Evolutionary conservation across 306 rosid genomes (phyloP).

Genomic region (Malus asiatica): DNA sequence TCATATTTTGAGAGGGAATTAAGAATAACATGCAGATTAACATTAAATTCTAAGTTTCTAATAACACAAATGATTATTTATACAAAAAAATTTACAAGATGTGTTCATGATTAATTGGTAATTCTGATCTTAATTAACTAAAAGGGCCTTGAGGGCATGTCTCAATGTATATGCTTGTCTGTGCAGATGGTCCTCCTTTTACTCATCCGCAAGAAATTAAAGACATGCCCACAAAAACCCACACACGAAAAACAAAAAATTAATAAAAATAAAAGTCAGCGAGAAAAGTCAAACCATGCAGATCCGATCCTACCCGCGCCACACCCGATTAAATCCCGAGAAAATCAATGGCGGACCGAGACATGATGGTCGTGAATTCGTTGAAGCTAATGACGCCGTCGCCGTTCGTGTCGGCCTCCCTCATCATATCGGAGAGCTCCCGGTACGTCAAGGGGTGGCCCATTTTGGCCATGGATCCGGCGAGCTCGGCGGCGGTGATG

Average conservation of each 20-base stretch:
- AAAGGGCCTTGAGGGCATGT: background rate
- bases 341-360: slow-evolving; percentile 71
- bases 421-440: slow-evolving; percentile 70
- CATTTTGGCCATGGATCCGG: slow-evolving; percentile 87
- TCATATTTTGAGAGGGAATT: background rate
- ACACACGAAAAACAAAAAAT: background rate
- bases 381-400: slow-evolving; percentile 78
- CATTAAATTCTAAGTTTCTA: no score
- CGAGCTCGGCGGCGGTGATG: slow-evolving; percentile 70
- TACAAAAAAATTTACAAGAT: background rate
- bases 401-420: slow-evolving; percentile 62
- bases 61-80: background rate
- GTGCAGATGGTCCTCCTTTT: background rate
- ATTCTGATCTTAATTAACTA: background rate
- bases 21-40: background rate
- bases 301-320: background rate
- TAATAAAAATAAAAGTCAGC: background rate
- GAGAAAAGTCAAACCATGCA: background rate
- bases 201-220: background rate
- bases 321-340: slow-evolving; percentile 34
- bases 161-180: background rate
- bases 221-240: background rate
- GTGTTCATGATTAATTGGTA: background rate
- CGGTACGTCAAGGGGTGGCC: slow-evolving; percentile 60
- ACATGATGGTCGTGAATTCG: slow-evolving; percentile 62